phyloP scores from a whole-genome alignment of 2,329 filamentous ascomycete genomes.

The Colletotrichum limetticola region DNA sequence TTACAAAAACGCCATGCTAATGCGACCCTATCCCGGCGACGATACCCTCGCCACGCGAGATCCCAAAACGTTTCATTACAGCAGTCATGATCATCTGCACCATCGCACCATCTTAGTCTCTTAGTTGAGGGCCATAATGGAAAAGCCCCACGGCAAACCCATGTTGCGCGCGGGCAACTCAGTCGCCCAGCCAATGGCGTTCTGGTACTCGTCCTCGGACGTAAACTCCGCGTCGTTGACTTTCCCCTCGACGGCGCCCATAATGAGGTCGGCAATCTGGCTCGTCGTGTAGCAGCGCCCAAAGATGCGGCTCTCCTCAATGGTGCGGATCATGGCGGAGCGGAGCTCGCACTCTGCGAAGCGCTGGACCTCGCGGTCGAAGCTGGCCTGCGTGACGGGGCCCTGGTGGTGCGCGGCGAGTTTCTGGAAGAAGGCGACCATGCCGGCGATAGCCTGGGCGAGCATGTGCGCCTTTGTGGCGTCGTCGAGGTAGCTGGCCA shows the following conservation, averaged over 20 bases:
- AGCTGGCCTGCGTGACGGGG: constrained; percentile 36
- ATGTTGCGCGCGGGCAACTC: constrained; percentile 47
- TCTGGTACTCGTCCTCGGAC: constrained; percentile 36
- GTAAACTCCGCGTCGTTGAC: constrained; percentile 24
- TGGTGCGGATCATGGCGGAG: constrained; percentile 41
- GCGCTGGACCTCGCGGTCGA: constrained; percentile 43
- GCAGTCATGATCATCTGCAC: not conserved
- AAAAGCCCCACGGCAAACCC: constrained; percentile 50
- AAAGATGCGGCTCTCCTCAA: constrained; percentile 45
- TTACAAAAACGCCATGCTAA: constrained; percentile 27
- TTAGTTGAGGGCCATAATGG: constrained; percentile 50
- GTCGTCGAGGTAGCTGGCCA: constrained; percentile 44
- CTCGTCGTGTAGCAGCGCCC: constrained; percentile 45
- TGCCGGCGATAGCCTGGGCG: constrained; percentile 48
- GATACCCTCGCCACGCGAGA: not conserved
- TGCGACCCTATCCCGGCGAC: constrained; percentile 19
- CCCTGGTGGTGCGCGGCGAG: constrained; percentile 34
- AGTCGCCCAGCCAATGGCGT: constrained; percentile 41
- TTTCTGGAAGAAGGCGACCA: constrained; percentile 43
- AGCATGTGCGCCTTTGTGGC: constrained; percentile 47
- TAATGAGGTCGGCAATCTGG: constrained; percentile 46
- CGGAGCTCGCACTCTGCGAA: constrained; percentile 46
- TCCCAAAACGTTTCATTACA: constrained; percentile 1
- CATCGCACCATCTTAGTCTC: too few species aligned
- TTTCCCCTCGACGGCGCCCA: constrained; percentile 41